Evolutionary conservation across 2,329 filamentous ascomycete genomes (phyloP).

Genomic region (Coleophoma crateriformis): DNA sequence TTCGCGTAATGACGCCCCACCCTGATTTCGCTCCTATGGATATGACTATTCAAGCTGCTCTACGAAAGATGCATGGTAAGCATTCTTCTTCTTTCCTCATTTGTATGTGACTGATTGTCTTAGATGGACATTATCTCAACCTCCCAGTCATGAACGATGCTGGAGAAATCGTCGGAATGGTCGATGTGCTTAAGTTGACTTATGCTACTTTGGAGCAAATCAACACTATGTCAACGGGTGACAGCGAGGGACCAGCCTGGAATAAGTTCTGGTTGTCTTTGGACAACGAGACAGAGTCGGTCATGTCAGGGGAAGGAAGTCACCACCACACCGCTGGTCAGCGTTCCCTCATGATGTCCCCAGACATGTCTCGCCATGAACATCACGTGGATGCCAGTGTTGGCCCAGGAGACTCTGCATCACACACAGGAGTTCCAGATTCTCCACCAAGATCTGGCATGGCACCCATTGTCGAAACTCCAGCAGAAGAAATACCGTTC

Average conservation of each 20-base stretch:
- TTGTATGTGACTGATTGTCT: constrained; percentile 12
- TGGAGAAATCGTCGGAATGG: constrained; percentile 98
- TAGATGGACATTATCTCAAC: constrained; percentile 97
- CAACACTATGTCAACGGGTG: constrained; percentile 85
- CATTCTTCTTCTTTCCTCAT: constrained; percentile 11
- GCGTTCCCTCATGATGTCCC: constrained; percentile 70
- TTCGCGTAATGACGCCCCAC: constrained; percentile 98
- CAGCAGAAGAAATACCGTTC: constrained; percentile 71
- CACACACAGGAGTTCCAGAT: constrained; percentile 74
- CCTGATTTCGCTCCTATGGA: constrained; percentile 98
- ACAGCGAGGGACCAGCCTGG: constrained; percentile 94
- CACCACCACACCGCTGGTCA: constrained; percentile 62
- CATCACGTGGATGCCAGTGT: constrained; percentile 71
- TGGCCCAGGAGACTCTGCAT: constrained; percentile 89
- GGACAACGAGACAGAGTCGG: constrained; percentile 82
- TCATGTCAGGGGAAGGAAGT: constrained; percentile 87
- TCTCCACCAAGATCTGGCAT: constrained; percentile 62
- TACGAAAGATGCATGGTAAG: constrained; percentile 98
- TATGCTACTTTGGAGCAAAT: constrained; percentile 97
- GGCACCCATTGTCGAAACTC: constrained; percentile 46
- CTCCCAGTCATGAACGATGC: constrained; percentile 96
- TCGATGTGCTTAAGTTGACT: constrained; percentile 95
- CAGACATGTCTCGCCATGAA: constrained; percentile 65
- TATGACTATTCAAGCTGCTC: constrained; percentile 97
- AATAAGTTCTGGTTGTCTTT: constrained; percentile 99